These are phyloP conservation scores for Mycena haematopus DNA, from an alignment of 768 basidiomycete species.

Conservation along the genomic window DNA sequence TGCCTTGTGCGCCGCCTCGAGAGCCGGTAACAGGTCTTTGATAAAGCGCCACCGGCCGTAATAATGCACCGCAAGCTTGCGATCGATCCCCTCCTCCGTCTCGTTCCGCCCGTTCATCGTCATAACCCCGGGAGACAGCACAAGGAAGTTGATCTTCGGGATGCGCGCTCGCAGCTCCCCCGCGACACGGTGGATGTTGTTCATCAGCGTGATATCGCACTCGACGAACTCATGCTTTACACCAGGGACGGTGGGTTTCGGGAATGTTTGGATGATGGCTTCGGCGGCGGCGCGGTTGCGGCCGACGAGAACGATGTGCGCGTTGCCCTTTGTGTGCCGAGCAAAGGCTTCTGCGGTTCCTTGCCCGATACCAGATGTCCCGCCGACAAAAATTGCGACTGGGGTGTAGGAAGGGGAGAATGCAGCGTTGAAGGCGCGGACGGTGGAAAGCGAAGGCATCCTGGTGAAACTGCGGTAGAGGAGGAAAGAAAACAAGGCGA, in stretches of 20 bases:
- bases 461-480: conserved; percentile 13
- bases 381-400: conserved; percentile 50
- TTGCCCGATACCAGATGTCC: conserved; percentile 56
- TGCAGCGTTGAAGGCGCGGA: conserved; percentile 41
- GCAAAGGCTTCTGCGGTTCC: conserved; percentile 54
- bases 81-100: conserved; percentile 54
- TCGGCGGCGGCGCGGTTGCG: conserved; percentile 57
- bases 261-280: conserved; percentile 48
- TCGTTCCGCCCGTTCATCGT: conserved; percentile 45
- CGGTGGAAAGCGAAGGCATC: conserved; percentile 40
- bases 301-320: conserved; percentile 59
- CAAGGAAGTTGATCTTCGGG: conserved; percentile 59
- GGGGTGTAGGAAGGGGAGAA: conserved; percentile 34
- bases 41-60: conserved; percentile 60
- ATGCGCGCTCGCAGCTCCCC: conserved; percentile 38
- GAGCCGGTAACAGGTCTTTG: conserved; percentile 48
- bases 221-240: conserved; percentile 52
- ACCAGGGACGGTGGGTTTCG: conserved; percentile 36
- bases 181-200: conserved; percentile 48
- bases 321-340: conserved; percentile 53
- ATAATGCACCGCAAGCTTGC: conserved; percentile 52
- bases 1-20: conserved; percentile 50
- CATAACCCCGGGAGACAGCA: conserved; percentile 52
- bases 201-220: conserved; percentile 58
- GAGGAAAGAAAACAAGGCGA: not conserved